Conservation (phyloP, 495 filamentous ascomycete species). For the Bathelium albidoporum region DNA sequence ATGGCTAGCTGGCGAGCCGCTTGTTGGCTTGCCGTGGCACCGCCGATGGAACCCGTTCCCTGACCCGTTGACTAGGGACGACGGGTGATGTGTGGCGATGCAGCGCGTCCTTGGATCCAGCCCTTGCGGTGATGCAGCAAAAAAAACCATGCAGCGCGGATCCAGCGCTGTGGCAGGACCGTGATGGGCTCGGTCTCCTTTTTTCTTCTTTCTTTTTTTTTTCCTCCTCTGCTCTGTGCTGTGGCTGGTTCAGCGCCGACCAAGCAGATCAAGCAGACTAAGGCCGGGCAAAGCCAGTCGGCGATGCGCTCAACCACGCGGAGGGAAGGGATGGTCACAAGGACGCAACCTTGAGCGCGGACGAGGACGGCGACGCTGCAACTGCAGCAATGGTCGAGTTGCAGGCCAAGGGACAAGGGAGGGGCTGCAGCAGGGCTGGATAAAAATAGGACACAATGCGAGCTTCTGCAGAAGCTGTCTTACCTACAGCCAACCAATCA, state of each 20-base stretch:
- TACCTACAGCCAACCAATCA: not conserved
- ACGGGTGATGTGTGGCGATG: not conserved
- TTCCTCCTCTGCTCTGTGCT: not conserved
- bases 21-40: not conserved
- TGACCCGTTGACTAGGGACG: not conserved
- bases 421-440: not conserved
- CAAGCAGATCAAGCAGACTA: not conserved
- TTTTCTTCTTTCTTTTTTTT: not conserved
- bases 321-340: not conserved
- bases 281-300: not conserved
- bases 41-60: not conserved
- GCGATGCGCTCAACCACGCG: not conserved
- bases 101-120: not conserved
- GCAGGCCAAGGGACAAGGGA: not conserved
- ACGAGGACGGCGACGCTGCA: not conserved
- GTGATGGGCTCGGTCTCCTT: not conserved
- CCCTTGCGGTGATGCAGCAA: not conserved
- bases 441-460: conserved; percentile 2
- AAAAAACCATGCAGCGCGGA: not conserved
- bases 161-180: not conserved
- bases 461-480: conserved; percentile 5
- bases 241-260: not conserved
- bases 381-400: conserved; percentile 3
- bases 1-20: not conserved
- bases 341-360: not conserved